phyloP scores from a whole-genome alignment of 805 yeast genomes.

The Helenozyma rhizophorensis region DNA sequence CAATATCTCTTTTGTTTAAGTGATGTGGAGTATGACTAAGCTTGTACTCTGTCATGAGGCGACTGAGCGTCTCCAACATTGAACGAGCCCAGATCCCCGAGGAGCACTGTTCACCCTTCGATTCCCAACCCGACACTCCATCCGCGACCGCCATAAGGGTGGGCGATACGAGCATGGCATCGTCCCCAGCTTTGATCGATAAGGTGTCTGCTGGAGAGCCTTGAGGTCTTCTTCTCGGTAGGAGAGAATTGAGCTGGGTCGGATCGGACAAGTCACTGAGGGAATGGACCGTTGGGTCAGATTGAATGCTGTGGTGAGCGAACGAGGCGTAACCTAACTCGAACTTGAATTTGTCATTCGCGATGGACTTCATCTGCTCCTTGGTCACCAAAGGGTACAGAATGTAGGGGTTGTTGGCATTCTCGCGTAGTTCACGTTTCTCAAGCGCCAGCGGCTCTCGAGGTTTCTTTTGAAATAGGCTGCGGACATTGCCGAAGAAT shows the following conservation, averaged over 20 bases:
- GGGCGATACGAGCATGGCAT: constrained; percentile 53
- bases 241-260: constrained; percentile 38
- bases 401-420: constrained; percentile 34
- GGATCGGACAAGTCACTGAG: constrained; percentile 49
- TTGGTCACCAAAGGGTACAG: constrained; percentile 37
- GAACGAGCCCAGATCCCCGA: constrained; percentile 52
- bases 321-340: constrained; percentile 43
- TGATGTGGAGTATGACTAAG: constrained; percentile 33
- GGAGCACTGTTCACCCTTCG: constrained; percentile 34
- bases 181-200: constrained; percentile 52
- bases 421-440: constrained; percentile 15
- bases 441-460: constrained; percentile 12
- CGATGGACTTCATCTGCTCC: constrained; percentile 33
- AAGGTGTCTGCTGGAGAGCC: constrained; percentile 52
- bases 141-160: constrained; percentile 52
- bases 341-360: constrained; percentile 34
- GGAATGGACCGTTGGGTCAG: constrained; percentile 42
- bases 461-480: constrained; percentile 6
- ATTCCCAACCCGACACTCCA: constrained; percentile 56
- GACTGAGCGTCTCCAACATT: constrained; percentile 47
- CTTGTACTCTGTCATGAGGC: constrained; percentile 43
- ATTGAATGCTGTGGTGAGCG: constrained; percentile 42
- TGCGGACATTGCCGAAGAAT: constrained; percentile 4
- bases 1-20: constrained; percentile 39
- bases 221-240: constrained; percentile 47